Percentiles rank a stretch among this genome's conserved stretches.
phyloP scores from a whole-genome alignment of 306 rosid genomes.

The Gleditsia sinensis region DNA sequence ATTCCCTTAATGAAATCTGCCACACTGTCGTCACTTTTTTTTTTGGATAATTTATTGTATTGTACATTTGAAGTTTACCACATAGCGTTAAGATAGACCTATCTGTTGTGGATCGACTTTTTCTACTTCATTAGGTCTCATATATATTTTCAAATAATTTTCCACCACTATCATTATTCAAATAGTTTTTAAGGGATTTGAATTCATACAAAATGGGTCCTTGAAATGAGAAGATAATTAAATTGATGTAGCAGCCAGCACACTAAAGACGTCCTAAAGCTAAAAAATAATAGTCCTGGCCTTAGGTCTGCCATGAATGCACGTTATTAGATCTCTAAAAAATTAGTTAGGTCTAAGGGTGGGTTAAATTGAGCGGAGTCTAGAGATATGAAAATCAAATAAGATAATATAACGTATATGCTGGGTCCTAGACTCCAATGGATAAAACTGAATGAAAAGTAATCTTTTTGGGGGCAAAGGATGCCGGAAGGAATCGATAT shows the following conservation, averaged over 20 bases:
- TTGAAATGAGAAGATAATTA: neutral
- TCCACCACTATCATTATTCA: neutral
- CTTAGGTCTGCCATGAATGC: neutral
- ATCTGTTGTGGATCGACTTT: neutral
- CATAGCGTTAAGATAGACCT: neutral
- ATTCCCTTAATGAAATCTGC: neutral
- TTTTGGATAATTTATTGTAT: neutral
- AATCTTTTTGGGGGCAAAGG: no score
- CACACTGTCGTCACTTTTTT: neutral
- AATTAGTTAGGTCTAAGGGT: neutral
- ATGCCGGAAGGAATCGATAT: no score
- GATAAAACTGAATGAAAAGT: neutral
- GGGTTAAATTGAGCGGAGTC: neutral
- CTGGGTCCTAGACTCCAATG: neutral
- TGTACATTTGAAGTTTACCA: neutral
- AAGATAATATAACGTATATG: neutral
- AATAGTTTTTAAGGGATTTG: no score
- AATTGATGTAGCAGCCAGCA: conserved; percentile 16
- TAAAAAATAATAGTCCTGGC: neutral
- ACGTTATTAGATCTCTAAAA: neutral
- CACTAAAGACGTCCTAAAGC: conserved; percentile 10
- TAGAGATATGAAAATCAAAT: neutral
- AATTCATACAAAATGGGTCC: no score
- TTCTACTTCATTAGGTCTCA: neutral
- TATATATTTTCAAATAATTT: neutral